These are phyloP conservation scores for Ceratocystis alfenasii DNA, from an alignment of 2,329 filamentous ascomycete species.

Conservation along the genomic window DNA sequence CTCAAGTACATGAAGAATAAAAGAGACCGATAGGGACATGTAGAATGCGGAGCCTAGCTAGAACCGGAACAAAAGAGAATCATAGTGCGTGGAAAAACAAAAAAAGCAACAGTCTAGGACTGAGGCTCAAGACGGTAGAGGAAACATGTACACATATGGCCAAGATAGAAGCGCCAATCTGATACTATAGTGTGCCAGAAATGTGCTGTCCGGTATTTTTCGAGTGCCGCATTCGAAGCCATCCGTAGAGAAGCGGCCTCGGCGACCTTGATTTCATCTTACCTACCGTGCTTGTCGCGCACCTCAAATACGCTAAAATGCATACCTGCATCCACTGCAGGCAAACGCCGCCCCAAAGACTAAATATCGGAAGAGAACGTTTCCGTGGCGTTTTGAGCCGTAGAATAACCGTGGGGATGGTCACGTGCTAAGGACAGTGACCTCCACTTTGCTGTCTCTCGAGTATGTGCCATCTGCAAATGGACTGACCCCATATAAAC, in stretches of 20 bases:
- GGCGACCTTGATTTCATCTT: too few species aligned
- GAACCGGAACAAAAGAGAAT: neutral
- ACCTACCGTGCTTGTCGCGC: neutral
- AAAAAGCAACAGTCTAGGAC: too few species aligned
- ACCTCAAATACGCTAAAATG: neutral
- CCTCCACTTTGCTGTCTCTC: neutral
- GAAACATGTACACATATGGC: too few species aligned
- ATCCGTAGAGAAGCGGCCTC: too few species aligned
- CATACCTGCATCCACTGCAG: neutral
- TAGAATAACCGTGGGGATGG: constrained; percentile 2
- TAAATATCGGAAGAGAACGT: constrained; percentile 18
- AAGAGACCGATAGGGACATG: neutral
- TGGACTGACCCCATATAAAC: neutral
- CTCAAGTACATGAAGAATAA: neutral
- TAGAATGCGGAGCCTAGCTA: neutral
- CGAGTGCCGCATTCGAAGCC: too few species aligned
- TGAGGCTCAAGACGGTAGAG: too few species aligned
- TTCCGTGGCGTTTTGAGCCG: constrained; percentile 11
- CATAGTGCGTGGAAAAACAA: neutral
- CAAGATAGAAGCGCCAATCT: too few species aligned
- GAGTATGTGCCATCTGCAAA: too few species aligned
- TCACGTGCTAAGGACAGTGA: constrained; percentile 4
- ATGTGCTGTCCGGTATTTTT: too few species aligned
- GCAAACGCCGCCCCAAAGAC: neutral
- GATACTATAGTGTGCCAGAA: too few species aligned